Evolutionary conservation across 768 basidiomycete genomes (phyloP).

Genomic region (Tylopilus rubrobrunneus): DNA sequence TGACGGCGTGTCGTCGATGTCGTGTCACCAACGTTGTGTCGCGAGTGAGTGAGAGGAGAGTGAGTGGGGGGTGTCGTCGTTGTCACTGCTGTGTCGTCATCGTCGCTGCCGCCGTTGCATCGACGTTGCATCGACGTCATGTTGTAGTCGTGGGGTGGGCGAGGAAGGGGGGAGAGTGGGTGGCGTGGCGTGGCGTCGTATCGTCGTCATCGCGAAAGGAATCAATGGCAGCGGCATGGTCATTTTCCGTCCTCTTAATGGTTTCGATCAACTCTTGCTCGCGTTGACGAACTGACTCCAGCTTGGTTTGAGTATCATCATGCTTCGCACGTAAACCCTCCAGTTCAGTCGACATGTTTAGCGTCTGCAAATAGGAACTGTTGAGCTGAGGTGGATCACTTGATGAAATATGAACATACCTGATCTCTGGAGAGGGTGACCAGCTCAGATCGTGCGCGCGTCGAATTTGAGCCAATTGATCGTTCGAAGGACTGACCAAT

Average conservation of each 20-base stretch:
- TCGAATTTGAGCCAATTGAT: slow-evolving; percentile 63
- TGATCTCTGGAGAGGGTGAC: slow-evolving; percentile 80
- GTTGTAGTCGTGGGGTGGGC: no score
- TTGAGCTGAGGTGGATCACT: not conserved
- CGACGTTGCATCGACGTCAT: no score
- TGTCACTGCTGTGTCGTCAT: no score
- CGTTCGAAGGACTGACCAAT: slow-evolving; percentile 65
- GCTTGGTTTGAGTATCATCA: slow-evolving; percentile 43
- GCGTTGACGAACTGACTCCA: slow-evolving; percentile 55
- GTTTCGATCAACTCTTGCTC: slow-evolving; percentile 52
- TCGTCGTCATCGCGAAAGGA: no score
- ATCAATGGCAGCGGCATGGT: slow-evolving; percentile 48
- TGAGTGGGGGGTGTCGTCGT: no score
- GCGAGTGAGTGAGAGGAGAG: no score
- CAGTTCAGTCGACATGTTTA: slow-evolving; percentile 87
- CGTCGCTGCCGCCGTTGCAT: no score
- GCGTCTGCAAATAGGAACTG: slow-evolving; percentile 41
- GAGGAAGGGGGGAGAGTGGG: no score
- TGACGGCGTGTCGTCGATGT: no score
- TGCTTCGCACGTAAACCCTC: slow-evolving; percentile 67
- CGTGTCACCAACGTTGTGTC: no score
- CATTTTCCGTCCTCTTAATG: slow-evolving; percentile 46
- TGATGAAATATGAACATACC: slow-evolving; percentile 39
- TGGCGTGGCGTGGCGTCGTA: no score
- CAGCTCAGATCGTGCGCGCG: slow-evolving; percentile 81